These are phyloP conservation scores for Pleurotus salmoneostramineus DNA, from an alignment of 768 basidiomycete genomes.

Conservation along the genomic window DNA sequence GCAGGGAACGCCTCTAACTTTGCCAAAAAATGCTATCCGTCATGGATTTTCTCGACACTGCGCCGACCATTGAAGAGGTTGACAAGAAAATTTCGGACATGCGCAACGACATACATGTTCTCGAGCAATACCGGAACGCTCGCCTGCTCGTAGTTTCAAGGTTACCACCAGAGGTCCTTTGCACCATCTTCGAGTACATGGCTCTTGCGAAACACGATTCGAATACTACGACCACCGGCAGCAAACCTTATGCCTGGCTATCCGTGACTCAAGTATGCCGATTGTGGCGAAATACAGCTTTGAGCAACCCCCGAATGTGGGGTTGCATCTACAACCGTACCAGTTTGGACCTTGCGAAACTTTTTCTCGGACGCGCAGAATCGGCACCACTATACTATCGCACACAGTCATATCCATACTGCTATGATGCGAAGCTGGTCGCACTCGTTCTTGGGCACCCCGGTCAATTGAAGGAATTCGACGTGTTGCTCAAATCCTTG, in stretches of 20 bases:
- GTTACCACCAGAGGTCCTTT: background rate
- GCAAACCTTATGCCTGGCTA: background rate
- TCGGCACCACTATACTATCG: background rate
- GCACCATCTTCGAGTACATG: background rate
- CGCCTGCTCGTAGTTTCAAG: background rate
- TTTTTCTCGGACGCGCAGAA: background rate
- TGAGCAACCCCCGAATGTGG: background rate
- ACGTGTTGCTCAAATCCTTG: background rate
- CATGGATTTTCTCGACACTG: background rate
- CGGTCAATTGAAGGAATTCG: background rate
- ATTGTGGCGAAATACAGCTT: background rate
- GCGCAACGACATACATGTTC: background rate
- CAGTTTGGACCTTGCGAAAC: background rate
- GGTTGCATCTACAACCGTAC: background rate
- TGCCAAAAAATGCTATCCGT: background rate
- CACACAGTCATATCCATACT: background rate
- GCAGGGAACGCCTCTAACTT: background rate
- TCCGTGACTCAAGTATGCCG: background rate
- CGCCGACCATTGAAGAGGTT: background rate
- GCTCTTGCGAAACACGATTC: background rate
- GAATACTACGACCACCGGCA: background rate
- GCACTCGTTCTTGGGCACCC: background rate
- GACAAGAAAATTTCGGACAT: background rate
- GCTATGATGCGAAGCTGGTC: background rate
- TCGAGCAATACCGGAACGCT: background rate